phyloP scores from a whole-genome alignment of 805 yeast genomes.

The Grigorovia transvaalensis region DNA sequence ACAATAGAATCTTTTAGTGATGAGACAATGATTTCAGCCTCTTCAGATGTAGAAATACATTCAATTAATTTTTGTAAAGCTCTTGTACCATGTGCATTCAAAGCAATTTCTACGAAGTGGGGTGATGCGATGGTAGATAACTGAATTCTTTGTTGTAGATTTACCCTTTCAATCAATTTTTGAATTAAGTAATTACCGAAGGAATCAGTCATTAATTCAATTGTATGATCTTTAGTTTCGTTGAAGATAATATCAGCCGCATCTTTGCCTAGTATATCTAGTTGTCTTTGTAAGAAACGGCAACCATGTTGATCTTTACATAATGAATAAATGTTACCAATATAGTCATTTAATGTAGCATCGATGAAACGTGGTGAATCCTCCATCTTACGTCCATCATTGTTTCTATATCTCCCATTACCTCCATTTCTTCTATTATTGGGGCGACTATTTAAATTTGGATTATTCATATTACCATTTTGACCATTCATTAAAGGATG shows the following conservation, averaged over 20 bases:
- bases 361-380: constrained; percentile 62
- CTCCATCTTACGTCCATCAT: constrained; percentile 30
- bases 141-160: constrained; percentile 55
- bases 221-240: constrained; percentile 67
- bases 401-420: constrained; percentile 3
- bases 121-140: constrained; percentile 65
- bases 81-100: constrained; percentile 93
- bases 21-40: constrained; percentile 50
- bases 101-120: constrained; percentile 66
- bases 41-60: constrained; percentile 61
- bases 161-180: constrained; percentile 71
- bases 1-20: constrained; percentile 65
- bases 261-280: constrained; percentile 51
- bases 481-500: constrained; percentile 9
- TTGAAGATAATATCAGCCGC: constrained; percentile 70
- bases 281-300: constrained; percentile 77
- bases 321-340: constrained; percentile 63
- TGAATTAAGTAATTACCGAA: constrained; percentile 96
- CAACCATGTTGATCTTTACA: constrained; percentile 98
- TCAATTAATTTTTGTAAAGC: constrained; percentile 90
- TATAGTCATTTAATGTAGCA: constrained; percentile 57
- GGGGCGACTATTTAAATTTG: constrained; percentile 7
- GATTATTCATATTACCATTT: constrained; percentile 2
- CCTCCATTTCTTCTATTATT: constrained; percentile 2
- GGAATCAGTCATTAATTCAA: constrained; percentile 88